These are phyloP conservation scores for Neodidymelliopsis sp. DNA, from an alignment of 2,329 filamentous ascomycete genomes.

Conservation along the genomic window DNA sequence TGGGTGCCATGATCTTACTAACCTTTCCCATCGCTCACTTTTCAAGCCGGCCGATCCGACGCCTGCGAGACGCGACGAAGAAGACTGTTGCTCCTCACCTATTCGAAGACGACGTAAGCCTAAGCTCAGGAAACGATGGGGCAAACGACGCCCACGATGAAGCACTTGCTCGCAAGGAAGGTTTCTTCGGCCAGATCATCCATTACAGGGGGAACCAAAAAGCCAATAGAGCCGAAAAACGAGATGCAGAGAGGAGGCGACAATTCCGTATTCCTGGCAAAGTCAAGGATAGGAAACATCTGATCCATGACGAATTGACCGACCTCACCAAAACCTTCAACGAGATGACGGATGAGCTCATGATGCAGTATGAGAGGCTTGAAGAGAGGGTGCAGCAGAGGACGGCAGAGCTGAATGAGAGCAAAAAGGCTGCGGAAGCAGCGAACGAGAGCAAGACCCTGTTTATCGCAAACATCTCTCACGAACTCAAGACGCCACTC, in stretches of 20 bases:
- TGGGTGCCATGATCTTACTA: constrained; percentile 74
- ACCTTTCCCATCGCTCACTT: constrained; percentile 82
- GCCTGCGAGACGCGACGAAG: constrained; percentile 76
- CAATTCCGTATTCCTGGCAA: constrained; percentile 85
- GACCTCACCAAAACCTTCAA: constrained; percentile 88
- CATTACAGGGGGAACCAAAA: constrained; percentile 44
- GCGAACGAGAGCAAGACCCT: constrained; percentile 97
- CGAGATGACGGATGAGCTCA: constrained; percentile 89
- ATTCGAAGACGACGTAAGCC: constrained; percentile 54
- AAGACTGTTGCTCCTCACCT: constrained; percentile 74
- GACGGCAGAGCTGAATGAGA: constrained; percentile 84
- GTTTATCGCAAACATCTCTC: constrained; percentile 93
- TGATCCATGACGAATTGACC: constrained; percentile 82
- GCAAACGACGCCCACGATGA: constrained; percentile 58
- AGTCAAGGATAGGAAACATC: constrained; percentile 77
- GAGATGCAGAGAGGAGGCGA: constrained; percentile 53
- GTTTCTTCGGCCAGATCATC: constrained; percentile 51
- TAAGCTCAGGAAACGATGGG: constrained; percentile 47
- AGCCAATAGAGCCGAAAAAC: constrained; percentile 46
- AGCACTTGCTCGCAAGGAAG: constrained; percentile 55
- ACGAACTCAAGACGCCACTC: constrained; percentile 89
- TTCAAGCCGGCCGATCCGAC: constrained; percentile 79
- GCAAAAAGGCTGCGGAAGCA: constrained; percentile 91
- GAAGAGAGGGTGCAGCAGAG: constrained; percentile 85
- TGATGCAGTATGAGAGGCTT: constrained; percentile 83